Evolutionary conservation across 164 flowering plant genomes (phyloP), one percentile per base, ranked within the genome.

Genomic region (Nymphaea colorata): DNA sequence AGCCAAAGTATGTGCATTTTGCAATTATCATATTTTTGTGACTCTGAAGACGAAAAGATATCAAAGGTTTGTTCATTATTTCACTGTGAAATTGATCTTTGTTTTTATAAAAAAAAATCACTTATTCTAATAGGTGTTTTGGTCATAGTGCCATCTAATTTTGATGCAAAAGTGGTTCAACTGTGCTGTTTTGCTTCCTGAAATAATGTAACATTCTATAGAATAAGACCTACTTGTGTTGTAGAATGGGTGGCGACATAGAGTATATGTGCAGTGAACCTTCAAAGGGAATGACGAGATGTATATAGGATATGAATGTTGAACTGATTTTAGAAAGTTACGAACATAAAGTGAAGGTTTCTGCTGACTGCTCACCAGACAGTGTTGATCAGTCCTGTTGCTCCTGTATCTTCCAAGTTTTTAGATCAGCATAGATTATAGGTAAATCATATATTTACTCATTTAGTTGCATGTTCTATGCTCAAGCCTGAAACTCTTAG

Each of bases 1-100:
- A 76, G 79, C 74, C 82, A 74, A 75, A 74, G 84, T 73, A 73
- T 78, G 18, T 76, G 82, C 72, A 80, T 82, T 61, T 63, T 60
- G 44, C 86, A 82, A 61, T 70, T 69, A 36, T 65, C 77, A 17
- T 67, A 80, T 60, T 66, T 77, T 8, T 76, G 74, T 12, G 25
- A 70, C 44, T 71, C 79, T 4, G 67, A 68, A 65, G 80, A 77
- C 72, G 84, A 77, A 74, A 83, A 73, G 67, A n/a, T 68, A 41
- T 61, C 44, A 42, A 77, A 82, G 87, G 87, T 86, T 72, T 43
- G 67, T 57, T 6, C 17, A 47, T 59, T 59, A 60, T 6, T 42
- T n/a, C 67, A 43, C 7, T n/a, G 42, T 64, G 7, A 62, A 66
- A 44, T 8, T 55, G 59, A 55, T 8, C 12, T 10, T 55, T 55